These are phyloP conservation scores for Fusarium aywerte DNA, from an alignment of 2,329 filamentous ascomycete species.

Conservation along the genomic window DNA sequence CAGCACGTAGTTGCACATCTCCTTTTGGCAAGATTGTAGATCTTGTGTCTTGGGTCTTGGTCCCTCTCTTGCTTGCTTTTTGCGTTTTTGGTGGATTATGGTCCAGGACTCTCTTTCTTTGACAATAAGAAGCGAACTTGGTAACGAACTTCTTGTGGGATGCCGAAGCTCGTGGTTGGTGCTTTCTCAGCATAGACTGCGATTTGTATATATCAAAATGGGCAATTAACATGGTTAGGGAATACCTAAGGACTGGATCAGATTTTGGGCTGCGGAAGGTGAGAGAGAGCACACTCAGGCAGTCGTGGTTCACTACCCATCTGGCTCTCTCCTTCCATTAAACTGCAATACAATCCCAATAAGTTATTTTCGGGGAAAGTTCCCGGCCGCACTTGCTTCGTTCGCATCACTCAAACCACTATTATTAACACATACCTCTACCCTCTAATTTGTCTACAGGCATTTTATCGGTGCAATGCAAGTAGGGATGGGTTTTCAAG, in stretches of 20 bases:
- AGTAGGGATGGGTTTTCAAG: background rate
- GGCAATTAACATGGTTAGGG: background rate
- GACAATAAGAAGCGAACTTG: background rate
- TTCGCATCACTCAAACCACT: background rate
- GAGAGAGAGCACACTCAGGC: background rate
- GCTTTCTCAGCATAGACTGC: background rate
- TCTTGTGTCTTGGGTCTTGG: conserved; percentile 24
- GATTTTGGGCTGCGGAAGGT: background rate
- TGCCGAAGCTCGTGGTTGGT: background rate
- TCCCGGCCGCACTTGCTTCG: background rate
- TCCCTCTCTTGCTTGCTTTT: background rate
- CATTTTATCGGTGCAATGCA: background rate
- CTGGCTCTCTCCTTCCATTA: background rate
- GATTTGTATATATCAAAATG: background rate
- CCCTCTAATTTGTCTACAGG: background rate
- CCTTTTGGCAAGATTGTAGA: conserved; percentile 29
- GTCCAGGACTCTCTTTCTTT: background rate
- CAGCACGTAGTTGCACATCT: conserved; percentile 26
- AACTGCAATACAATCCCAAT: background rate
- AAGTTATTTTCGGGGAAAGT: background rate
- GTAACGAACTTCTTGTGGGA: too few species aligned
- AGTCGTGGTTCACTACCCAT: background rate
- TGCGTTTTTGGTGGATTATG: background rate
- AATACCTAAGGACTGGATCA: background rate
- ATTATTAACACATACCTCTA: background rate